Evolutionary conservation across 208 protist species (phyloP).

Genomic region (Jaenimonas drosophilae): DNA sequence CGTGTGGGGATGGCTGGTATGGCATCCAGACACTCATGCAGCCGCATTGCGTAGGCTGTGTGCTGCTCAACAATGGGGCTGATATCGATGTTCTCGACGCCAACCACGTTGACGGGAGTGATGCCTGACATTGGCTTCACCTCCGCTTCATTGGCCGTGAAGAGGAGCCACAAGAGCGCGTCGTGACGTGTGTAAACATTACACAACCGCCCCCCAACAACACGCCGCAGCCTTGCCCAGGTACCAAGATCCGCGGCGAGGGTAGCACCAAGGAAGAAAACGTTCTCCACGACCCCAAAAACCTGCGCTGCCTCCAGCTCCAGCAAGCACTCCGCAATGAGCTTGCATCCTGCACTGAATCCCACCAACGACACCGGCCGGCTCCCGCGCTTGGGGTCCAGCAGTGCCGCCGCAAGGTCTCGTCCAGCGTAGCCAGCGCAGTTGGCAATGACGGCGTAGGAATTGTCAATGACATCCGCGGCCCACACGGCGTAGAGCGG

Average conservation of each 20-base stretch:
- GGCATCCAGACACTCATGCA: constrained; percentile 34
- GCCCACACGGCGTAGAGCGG: constrained; percentile 76
- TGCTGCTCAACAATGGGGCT: constrained; percentile 47
- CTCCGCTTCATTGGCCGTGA: constrained; percentile 55
- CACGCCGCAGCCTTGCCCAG: constrained; percentile 51
- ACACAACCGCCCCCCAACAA: constrained; percentile 77
- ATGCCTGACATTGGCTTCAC: constrained; percentile 73
- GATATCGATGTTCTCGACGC: constrained; percentile 80
- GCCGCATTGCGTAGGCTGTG: constrained; percentile 39
- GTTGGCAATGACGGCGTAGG: constrained; percentile 59
- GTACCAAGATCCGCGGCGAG: constrained; percentile 30
- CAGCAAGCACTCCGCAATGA: constrained; percentile 73
- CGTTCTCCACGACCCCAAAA: constrained; percentile 75
- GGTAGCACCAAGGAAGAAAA: constrained; percentile 68
- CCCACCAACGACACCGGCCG: constrained; percentile 83
- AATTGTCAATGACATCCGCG: constrained; percentile 78
- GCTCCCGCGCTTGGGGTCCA: constrained; percentile 42
- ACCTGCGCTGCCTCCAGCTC: constrained; percentile 48
- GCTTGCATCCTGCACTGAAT: constrained; percentile 75
- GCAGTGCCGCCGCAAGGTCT: constrained; percentile 63
- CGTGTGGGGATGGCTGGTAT: constrained; percentile 5
- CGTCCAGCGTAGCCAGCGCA: constrained; percentile 62
- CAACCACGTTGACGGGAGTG: constrained; percentile 54
- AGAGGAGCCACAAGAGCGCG: constrained; percentile 75
- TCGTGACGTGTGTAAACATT: constrained; percentile 84